Evolutionary conservation across 2,329 filamentous ascomycete species (phyloP).

Genomic region (Colletotrichum endophyticum): DNA sequence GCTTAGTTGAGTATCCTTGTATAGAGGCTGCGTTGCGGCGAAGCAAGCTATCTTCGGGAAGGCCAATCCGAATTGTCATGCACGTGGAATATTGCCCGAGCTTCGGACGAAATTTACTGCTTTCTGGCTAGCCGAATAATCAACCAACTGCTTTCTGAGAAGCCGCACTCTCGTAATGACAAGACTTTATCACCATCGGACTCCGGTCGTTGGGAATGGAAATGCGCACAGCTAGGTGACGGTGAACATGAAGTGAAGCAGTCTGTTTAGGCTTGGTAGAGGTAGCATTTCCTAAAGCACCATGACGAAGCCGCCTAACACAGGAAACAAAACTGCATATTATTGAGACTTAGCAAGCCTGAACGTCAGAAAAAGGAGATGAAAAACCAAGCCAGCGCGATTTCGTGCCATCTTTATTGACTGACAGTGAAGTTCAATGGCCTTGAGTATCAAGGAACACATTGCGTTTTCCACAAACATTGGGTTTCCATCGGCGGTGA

Average conservation of each 20-base stretch:
- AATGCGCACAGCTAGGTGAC: rapidly evolving
- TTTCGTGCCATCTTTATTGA: neutral
- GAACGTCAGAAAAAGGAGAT: rapidly evolving
- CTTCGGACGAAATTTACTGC: neutral
- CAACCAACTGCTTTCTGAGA: neutral
- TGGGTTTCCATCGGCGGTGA: neutral
- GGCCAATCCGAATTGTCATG: neutral
- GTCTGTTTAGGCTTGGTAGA: neutral
- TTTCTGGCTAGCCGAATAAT: neutral
- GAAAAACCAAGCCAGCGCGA: neutral
- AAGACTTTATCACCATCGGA: neutral
- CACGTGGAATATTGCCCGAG: neutral
- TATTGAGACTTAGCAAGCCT: rapidly evolving
- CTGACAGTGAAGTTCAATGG: neutral
- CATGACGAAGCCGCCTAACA: neutral
- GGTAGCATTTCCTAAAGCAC: neutral
- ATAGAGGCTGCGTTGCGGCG: neutral
- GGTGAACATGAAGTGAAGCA: neutral
- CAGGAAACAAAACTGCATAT: neutral
- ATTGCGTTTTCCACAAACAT: neutral
- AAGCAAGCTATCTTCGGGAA: neutral
- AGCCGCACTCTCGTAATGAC: neutral
- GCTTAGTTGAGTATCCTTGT: neutral
- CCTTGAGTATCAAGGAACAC: neutral
- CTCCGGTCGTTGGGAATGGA: neutral